Evolutionary conservation across 371 early-diverging fungal species (phyloP).

Genomic region (Lichtheimia ramosa): DNA sequence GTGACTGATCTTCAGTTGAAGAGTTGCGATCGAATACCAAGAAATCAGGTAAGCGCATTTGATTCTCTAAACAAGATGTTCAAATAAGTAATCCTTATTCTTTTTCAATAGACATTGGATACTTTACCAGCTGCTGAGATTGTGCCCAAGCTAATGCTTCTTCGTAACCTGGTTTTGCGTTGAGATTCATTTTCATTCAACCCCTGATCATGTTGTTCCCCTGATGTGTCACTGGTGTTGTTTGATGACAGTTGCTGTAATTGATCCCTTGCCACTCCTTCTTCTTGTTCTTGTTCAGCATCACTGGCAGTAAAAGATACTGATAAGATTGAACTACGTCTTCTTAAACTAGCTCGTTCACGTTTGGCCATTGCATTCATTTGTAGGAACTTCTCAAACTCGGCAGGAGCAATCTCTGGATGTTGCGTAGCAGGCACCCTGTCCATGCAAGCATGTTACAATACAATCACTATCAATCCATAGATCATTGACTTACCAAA

Average conservation of each 20-base stretch:
- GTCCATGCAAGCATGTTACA: neutral
- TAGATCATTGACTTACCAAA: constrained; percentile 34
- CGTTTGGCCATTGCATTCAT: constrained; percentile 37
- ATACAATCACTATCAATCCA: neutral
- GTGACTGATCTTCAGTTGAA: constrained; percentile 47
- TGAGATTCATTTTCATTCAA: constrained; percentile 7
- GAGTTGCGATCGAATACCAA: constrained; percentile 53
- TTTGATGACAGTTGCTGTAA: neutral
- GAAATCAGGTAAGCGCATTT: constrained; percentile 34
- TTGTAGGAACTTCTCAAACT: constrained; percentile 54
- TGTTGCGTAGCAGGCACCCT: constrained; percentile 67
- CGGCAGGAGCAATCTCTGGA: constrained; percentile 61
- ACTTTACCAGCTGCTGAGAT: constrained; percentile 35
- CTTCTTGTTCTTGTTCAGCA: constrained; percentile 31
- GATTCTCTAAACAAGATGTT: constrained; percentile 6
- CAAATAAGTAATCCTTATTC: neutral
- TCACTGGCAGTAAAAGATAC: constrained; percentile 47
- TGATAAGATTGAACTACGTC: constrained; percentile 54
- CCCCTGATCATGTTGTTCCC: constrained; percentile 1
- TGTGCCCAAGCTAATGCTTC: constrained; percentile 47
- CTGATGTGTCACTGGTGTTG: constrained; percentile 1
- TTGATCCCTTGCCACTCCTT: constrained; percentile 12
- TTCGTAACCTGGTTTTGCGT: constrained; percentile 29
- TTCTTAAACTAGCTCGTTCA: constrained; percentile 23
- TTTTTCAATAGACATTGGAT: neutral